These are phyloP conservation scores for Ophiostoma sp. DNA, from an alignment of 2,329 filamentous ascomycete genomes.

Conservation along the genomic window DNA sequence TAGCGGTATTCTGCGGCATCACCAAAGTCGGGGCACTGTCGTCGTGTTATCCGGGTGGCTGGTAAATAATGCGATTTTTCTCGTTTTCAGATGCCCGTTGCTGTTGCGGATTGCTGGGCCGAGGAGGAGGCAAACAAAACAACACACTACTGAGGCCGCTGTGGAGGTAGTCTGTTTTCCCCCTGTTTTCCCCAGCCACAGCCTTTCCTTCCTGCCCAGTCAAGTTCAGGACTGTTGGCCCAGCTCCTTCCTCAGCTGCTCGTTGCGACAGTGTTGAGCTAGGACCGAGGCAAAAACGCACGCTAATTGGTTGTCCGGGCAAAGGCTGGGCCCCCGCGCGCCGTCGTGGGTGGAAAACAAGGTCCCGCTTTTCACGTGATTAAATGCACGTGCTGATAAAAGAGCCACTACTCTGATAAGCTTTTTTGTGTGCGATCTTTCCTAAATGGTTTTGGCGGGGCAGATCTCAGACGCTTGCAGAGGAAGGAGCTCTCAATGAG, in stretches of 20 bases:
- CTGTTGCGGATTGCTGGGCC: conserved; percentile 15
- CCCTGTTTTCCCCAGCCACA: conserved; percentile 9
- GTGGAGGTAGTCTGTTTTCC: neutral
- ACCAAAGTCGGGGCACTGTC: neutral
- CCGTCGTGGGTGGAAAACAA: neutral
- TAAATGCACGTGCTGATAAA: neutral
- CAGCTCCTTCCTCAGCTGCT: neutral
- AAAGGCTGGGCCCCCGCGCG: conserved; percentile 5
- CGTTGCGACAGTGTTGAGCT: neutral
- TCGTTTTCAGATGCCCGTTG: neutral
- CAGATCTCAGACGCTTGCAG: conserved; percentile 14
- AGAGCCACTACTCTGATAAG: neutral
- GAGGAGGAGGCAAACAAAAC: conserved; percentile 16
- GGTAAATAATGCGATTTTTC: conserved; percentile 8
- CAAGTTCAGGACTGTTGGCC: neutral
- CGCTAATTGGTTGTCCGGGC: conserved; percentile 29
- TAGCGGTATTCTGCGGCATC: neutral
- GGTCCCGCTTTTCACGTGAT: conserved; percentile 18
- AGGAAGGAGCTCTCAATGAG: conserved; percentile 18
- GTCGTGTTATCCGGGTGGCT: conserved; percentile 15
- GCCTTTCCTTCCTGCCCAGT: conserved; percentile 12
- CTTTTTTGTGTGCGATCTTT: neutral
- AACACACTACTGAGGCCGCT: neutral
- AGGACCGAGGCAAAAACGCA: conserved; percentile 22
- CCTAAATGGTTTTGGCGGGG: conserved; percentile 17